Conservation (phyloP, 1,284 basidiomycete species). For the Apiotrichum gamsii region DNA sequence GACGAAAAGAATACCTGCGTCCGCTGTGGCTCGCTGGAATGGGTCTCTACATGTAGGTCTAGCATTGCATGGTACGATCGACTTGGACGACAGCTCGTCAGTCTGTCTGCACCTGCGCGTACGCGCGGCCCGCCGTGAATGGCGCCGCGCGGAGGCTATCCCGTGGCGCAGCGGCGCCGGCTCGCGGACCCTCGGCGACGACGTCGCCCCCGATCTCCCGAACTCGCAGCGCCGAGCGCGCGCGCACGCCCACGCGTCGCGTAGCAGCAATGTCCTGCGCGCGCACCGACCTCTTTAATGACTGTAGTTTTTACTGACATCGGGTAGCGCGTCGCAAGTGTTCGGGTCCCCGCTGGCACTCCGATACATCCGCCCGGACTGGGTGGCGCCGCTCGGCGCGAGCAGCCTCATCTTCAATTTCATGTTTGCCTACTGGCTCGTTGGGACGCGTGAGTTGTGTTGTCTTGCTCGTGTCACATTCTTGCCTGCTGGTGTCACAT, state of each 20-base stretch:
- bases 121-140: too few relatives aligned
- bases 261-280: too few relatives aligned
- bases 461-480: neutral
- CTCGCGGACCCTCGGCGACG: too few relatives aligned
- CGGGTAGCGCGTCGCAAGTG: slow-evolving; percentile 41
- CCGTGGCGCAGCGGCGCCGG: too few relatives aligned
- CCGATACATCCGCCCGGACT: slow-evolving; percentile 46
- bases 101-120: neutral
- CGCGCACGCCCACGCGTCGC: neutral
- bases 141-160: too few relatives aligned
- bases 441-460: slow-evolving; percentile 43
- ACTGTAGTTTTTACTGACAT: too few relatives aligned
- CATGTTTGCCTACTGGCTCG: slow-evolving; percentile 46
- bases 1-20: slow-evolving; percentile 41
- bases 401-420: slow-evolving; percentile 48
- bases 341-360: slow-evolving; percentile 47
- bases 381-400: slow-evolving; percentile 47
- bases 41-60: slow-evolving; percentile 47
- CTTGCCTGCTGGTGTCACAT: neutral
- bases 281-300: too few relatives aligned
- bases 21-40: slow-evolving; percentile 47
- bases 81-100: neutral
- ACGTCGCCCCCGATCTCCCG: neutral
- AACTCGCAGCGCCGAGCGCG: too few relatives aligned
- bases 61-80: neutral